Evolutionary conservation across 352 stramenopile genomes (phyloP), one percentile per base, ranked within the genome.

Genomic region (Phytophthora colocasiae): DNA sequence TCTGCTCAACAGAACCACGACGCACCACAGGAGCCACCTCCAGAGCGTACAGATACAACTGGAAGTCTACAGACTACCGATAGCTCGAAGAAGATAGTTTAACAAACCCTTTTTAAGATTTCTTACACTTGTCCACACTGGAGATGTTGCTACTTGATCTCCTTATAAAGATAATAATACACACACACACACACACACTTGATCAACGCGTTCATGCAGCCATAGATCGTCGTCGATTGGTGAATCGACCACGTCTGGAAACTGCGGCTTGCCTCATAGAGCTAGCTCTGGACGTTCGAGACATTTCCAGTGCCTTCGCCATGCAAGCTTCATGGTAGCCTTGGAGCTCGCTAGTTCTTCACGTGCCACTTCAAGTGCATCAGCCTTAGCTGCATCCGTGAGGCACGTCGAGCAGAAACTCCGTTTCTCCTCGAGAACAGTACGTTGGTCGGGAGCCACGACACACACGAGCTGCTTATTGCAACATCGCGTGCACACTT

Each of bases 341-440:
- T 53, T 41, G 2, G 46, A 40, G 15, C 46, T 53, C 17, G 27
- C 27, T 27, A 53, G n/a, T n/a, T 53, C 46, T 26, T 53, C 46
- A 27, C 46, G 26, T 27, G 46, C 46, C 26, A 53, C 46, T 53
- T 53, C 46, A 3, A 53, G 46, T 1, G 46, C 46, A 9, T 53
- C 27, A n/a, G 19, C 40, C 7, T 40, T 40, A 7, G 46, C 46
- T 40, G 46, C 46, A 27, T 53, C 29, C 3, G 27, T 39, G 27
- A 53, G 26, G 46, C 46, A 53, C 46, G 46, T 53, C 27, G 26
- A 38, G 27, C 46, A 53, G 24, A 53, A 53, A 11, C 46, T 53
- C n/a, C 46, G 46, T 9, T 53, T 53, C 46, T 53, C 40, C 46
- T 53, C 46, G 6, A 53, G 27, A n/a, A 53, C 27, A 9, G 46